phyloP scores from a whole-genome alignment of 225 moss, liverwort and hornwort genomes.

The Physcomitrellopsis africana region DNA sequence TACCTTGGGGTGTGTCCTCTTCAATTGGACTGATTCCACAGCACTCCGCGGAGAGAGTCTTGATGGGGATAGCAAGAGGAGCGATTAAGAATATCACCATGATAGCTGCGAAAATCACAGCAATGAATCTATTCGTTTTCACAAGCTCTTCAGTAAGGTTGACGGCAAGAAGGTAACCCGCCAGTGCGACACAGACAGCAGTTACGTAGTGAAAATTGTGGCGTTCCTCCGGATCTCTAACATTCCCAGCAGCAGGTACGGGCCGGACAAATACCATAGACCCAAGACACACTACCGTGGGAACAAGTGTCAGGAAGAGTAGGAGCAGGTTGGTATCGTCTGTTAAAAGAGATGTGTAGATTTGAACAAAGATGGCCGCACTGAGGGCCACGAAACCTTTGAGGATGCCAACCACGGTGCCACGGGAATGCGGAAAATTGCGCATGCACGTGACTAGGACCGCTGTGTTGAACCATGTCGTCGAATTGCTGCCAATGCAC shows the following conservation, averaged over 20 bases:
- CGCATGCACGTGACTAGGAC: slow-evolving; percentile 84
- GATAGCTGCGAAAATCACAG: slow-evolving; percentile 49
- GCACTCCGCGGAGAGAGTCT: slow-evolving; percentile 50
- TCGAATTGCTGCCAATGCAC: slow-evolving; percentile 65
- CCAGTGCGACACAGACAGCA: slow-evolving; percentile 72
- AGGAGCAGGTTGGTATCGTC: slow-evolving; percentile 54
- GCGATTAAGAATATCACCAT: slow-evolving; percentile 69
- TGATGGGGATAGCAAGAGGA: slow-evolving; percentile 73
- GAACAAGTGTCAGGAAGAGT: slow-evolving; percentile 69
- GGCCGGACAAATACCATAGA: slow-evolving; percentile 84
- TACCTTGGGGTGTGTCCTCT: slow-evolving; percentile 14
- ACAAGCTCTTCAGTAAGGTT: slow-evolving; percentile 54
- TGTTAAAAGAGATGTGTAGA: slow-evolving; percentile 57
- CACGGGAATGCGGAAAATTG: slow-evolving; percentile 83
- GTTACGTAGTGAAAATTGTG: slow-evolving; percentile 69
- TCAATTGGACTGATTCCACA: slow-evolving; percentile 27
- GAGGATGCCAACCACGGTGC: slow-evolving; percentile 84
- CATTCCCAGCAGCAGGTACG: slow-evolving; percentile 38
- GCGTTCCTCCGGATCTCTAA: slow-evolving; percentile 62
- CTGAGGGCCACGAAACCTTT: slow-evolving; percentile 94
- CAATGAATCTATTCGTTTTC: slow-evolving; percentile 34
- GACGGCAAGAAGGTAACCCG: slow-evolving; percentile 59
- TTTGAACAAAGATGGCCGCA: slow-evolving; percentile 77
- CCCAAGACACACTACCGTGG: slow-evolving; percentile 55
- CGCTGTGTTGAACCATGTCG: slow-evolving; percentile 87